Evolutionary conservation across 208 protist species (phyloP), one percentile per base, ranked within the genome.

Genomic region (Porcisia deanei): DNA sequence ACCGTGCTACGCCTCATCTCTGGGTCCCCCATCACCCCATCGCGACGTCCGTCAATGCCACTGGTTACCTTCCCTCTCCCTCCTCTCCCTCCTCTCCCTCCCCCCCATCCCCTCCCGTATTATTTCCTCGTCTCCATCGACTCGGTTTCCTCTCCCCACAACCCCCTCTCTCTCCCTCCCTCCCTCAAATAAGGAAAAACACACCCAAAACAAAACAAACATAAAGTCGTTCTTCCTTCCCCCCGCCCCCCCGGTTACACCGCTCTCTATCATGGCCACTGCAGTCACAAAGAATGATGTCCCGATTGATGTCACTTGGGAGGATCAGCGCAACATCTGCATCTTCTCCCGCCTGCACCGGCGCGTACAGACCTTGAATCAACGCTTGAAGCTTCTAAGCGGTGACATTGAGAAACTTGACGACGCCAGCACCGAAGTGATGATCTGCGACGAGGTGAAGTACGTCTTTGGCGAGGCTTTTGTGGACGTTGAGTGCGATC

Each of bases 391-490:
- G 43, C 64, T 80, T 37, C 77, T 89, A 6, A 81, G 83, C 64
- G 89, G 93, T 16, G 85, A 93, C 63, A 63, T 96, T 22, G 94
- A 96, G 64, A 96, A 97, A 68, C 49, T 88, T 14, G 86, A 90
- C 43, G 86, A 90, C 69, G 84, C 84, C 49, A 69, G 75, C 63
- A 84, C 81, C 2, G 87, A 86, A 58, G 83, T 84, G 59, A 90
- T 90, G 86, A 90, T 90, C 67, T 85, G 78, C 72, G 83, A 90
- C 71, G 61, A 79, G 37, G 86, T 94, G 41, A 97, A 96, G 84
- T 97, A 91, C 71, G 85, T 95, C 55, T 91, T 98, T 71, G 95
- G 95, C 37, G 92, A 98, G 75, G 83, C 86, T 0, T 97, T 98
- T 76, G 83, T 96, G 12, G 85, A 91, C 39, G 81, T 95, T 6